Evolutionary conservation across 768 basidiomycete species (phyloP), one percentile per base, ranked within the genome.

Genomic region (Russula sp.): DNA sequence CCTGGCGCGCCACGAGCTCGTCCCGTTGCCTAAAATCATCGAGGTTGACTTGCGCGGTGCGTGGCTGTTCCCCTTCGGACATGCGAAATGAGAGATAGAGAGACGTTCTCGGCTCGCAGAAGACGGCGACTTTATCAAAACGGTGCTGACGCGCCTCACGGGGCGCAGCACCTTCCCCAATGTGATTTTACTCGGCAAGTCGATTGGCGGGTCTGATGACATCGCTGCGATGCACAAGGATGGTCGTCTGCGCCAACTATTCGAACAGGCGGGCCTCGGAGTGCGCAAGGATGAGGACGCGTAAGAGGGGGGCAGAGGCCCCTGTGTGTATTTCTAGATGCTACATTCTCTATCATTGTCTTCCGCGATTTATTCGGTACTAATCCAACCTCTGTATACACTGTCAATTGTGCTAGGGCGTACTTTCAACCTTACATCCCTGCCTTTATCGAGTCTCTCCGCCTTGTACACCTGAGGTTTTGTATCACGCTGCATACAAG

Each of bases 31-130:
- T 1, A 82, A 81, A 63, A 75, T 91, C 39, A 75, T 93, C 35
- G 90, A 93, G 69, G 87, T 92, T 27, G 89, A 93, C 73, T 68
- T 84, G 10, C 80, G 91, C 74, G 80, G 88, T 84, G 66, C 44
- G 77, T 72, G 32, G 37, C 34, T 53, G 14, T 35, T 31, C 42
- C 59, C 31, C 10, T 55, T 57, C 20, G 18, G 11, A 37, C 18
- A 9, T 52, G 34, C 35, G 55, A 16, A 51, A 50, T 48, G 18
- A 58, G 35, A 31, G 14, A 32, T 34, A 18, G 35, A 13, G 22
- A 18, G 39, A 34, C 32, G 18, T 18, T 20, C n/a, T 31, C 22
- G 16, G 11, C 14, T 61, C 59, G 7, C 63, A 89, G 87, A 80
- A 64, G 90, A 92, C 68, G 76, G 79, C 0, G 75, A 77, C 9